phyloP scores from a whole-genome alignment of 2,329 filamentous ascomycete genomes.

The Orbilia javanica region DNA sequence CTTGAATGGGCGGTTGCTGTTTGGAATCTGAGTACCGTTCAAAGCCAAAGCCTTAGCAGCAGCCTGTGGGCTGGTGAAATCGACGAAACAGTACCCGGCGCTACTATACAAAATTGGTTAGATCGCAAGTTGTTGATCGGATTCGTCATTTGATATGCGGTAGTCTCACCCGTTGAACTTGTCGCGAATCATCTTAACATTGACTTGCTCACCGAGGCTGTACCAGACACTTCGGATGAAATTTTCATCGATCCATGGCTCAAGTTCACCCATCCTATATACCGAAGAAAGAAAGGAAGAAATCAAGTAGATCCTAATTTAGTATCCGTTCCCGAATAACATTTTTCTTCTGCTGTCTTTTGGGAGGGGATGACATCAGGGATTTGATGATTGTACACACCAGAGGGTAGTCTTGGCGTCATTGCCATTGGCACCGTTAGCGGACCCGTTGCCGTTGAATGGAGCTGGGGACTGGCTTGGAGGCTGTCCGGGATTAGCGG shows the following conservation, averaged over 20 bases:
- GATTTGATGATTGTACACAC: slow-evolving; percentile 56
- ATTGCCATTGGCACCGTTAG: slow-evolving; percentile 60
- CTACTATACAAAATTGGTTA: slow-evolving; percentile 73
- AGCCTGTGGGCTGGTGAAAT: slow-evolving; percentile 84
- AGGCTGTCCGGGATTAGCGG: slow-evolving; percentile 52
- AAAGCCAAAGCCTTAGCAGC: slow-evolving; percentile 91
- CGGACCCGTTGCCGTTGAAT: slow-evolving; percentile 61
- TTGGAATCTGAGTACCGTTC: slow-evolving; percentile 90
- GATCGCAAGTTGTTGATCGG: slow-evolving; percentile 46
- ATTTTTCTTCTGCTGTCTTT: no score
- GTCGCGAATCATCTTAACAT: slow-evolving; percentile 99
- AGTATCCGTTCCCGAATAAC: slow-evolving; percentile 9
- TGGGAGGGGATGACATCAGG: neutral
- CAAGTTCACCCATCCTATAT: slow-evolving; percentile 95
- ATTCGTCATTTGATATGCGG: slow-evolving; percentile 33
- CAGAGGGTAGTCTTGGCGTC: slow-evolving; percentile 62
- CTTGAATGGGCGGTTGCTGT: slow-evolving; percentile 95
- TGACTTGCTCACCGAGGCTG: slow-evolving; percentile 91
- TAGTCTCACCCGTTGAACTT: slow-evolving; percentile 90
- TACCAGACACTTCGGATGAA: slow-evolving; percentile 97
- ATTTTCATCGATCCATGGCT: slow-evolving; percentile 99
- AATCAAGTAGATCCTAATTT: neutral
- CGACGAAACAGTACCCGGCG: slow-evolving; percentile 98
- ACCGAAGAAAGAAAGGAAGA: neutral
- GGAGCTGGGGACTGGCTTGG: slow-evolving; percentile 62